phyloP scores from a whole-genome alignment of 2,329 filamentous ascomycete species.

The Cladosporium velox region DNA sequence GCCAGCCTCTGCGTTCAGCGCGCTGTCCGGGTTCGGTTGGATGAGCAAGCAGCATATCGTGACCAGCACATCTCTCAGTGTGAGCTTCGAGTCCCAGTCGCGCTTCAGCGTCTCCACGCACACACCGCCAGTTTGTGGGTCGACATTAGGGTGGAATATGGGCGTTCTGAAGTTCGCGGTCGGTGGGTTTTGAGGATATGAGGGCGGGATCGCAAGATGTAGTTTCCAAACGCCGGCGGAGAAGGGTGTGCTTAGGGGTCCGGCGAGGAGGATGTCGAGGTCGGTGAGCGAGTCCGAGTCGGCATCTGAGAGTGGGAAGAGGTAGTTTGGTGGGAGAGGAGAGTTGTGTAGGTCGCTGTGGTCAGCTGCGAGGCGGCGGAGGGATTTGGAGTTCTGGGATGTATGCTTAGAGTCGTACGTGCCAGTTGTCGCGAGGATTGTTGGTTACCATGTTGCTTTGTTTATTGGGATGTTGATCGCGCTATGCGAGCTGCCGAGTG shows the following conservation, averaged over 20 bases:
- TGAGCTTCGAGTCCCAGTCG: slow-evolving; percentile 62
- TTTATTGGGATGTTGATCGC: background rate
- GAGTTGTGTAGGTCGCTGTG: slow-evolving; percentile 58
- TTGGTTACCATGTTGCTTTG: slow-evolving; percentile 2
- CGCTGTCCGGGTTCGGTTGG: slow-evolving; percentile 65
- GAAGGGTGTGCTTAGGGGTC: slow-evolving; percentile 62
- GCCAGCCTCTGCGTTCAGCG: slow-evolving; percentile 63
- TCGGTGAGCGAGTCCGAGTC: slow-evolving; percentile 57
- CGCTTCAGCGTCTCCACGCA: slow-evolving; percentile 67
- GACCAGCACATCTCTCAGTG: slow-evolving; percentile 59
- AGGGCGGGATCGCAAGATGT: slow-evolving; percentile 60
- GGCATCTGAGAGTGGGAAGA: slow-evolving; percentile 50
- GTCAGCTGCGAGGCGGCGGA: slow-evolving; percentile 62
- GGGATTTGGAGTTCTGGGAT: slow-evolving; percentile 48
- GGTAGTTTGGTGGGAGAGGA: slow-evolving; percentile 62
- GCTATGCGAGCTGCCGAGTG: background rate
- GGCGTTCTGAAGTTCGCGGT: slow-evolving; percentile 62
- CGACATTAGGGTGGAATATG: slow-evolving; percentile 67
- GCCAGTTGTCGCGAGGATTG: background rate
- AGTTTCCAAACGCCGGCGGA: slow-evolving; percentile 60
- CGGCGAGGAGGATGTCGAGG: slow-evolving; percentile 60
- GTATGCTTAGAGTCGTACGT: background rate
- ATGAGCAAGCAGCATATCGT: slow-evolving; percentile 65
- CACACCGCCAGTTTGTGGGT: slow-evolving; percentile 61
- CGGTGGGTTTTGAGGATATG: slow-evolving; percentile 55